Evolutionary conservation across 2,329 filamentous ascomycete genomes (phyloP), one percentile per base, ranked within the genome.

Genomic region (Fusarium papillatum): DNA sequence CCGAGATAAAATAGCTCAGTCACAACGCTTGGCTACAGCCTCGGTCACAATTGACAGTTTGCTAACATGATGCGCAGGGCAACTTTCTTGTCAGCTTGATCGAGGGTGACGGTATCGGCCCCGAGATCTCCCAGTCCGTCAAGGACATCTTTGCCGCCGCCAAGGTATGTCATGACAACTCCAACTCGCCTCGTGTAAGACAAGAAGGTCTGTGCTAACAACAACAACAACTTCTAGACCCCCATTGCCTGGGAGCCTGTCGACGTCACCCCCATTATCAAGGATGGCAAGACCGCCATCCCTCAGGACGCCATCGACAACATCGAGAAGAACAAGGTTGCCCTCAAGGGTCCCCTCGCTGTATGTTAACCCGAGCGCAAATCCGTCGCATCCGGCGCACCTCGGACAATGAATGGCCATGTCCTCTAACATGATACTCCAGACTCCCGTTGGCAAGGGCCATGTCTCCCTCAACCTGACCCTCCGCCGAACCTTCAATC

Each of bases 401-500:
- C n/a, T 57, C 64, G 53, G 38, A 60, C 50, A 34, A 55, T 55
- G 24, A 53, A 53, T 19, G 65, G 29, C 13, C 38, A 26, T 26
- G 64, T 31, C 57, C 14, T 48, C 76, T 80, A 76, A 80, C 66
- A 70, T 60, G 17, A 41, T 24, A 36, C 68, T 73, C 43, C 75
- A 96, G 91, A 99, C 97, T 5, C 97, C 97, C 77, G 92, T 99
- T 82, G 97, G 97, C 87, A 99, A 98, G 91, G 97, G 97, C 83
- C 97, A 99, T 88, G 96, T 99, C 85, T 98, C 97, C 70, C 95
- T 99, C 80, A 99, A 99, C 91, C 90, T 99, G 78, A 99, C 97
- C 72, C 95, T 99, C 82, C 96, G 97, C 85, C 94, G 97, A 84
- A 99, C 97, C 76, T 99, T 99, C 90, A 99, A 99, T 91, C 95